Percentiles rank a stretch among this genome's conserved stretches.
phyloP scores from a whole-genome alignment of 2,329 filamentous ascomycete genomes.

The Paecilomyces variotii region DNA sequence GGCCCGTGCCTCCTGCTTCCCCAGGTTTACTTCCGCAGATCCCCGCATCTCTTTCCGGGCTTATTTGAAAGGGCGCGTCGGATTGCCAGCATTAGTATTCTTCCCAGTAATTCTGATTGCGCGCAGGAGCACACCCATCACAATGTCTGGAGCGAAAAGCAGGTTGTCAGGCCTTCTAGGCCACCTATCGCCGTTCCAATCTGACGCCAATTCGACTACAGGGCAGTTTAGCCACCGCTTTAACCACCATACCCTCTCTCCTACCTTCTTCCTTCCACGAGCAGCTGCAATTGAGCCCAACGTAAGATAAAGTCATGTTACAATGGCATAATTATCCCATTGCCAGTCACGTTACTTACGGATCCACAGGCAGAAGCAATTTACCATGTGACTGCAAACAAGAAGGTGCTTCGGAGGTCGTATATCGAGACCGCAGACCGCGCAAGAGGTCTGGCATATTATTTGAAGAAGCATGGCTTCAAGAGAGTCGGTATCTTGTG shows the following conservation, averaged over 20 bases:
- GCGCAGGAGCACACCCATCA: neutral
- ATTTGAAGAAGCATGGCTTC: slow-evolving; percentile 63
- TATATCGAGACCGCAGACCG: slow-evolving; percentile 81
- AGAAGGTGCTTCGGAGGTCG: slow-evolving; percentile 62
- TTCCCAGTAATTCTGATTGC: neutral
- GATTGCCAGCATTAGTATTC: neutral
- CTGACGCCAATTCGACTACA: slow-evolving; percentile 5
- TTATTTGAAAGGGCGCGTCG: neutral
- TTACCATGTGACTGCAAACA: slow-evolving; percentile 75
- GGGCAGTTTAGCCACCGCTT: slow-evolving; percentile 23
- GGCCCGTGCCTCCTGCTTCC: slow-evolving; percentile 6
- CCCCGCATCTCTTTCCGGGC: slow-evolving; percentile 20
- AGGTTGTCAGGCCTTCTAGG: slow-evolving; percentile 22
- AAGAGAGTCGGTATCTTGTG: slow-evolving; percentile 76
- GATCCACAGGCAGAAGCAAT: slow-evolving; percentile 60
- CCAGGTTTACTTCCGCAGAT: slow-evolving; percentile 5
- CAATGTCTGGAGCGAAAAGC: slow-evolving; percentile 20
- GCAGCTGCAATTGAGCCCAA: slow-evolving; percentile 83
- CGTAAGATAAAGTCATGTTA: slow-evolving; percentile 28
- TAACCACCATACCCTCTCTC: slow-evolving; percentile 59
- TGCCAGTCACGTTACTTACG: neutral
- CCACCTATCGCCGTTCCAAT: slow-evolving; percentile 21
- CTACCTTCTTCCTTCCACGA: slow-evolving; percentile 77
- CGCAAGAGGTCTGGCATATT: slow-evolving; percentile 81
- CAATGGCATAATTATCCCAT: neutral